phyloP scores from a whole-genome alignment of 345 rosid genomes.

The Brassica juncea region DNA sequence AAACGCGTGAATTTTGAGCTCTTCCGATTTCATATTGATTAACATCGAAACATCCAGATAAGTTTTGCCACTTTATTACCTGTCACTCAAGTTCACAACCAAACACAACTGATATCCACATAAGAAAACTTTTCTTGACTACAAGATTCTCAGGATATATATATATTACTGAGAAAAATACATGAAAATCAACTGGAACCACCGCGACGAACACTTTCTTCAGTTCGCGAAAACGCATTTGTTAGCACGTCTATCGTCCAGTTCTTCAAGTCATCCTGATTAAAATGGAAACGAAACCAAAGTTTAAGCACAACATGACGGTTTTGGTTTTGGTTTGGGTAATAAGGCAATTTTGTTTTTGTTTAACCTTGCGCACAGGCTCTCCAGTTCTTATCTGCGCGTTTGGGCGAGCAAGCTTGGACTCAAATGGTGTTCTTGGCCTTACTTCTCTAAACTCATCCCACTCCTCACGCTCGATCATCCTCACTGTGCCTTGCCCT shows the following conservation, averaged over 20 bases:
- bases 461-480: constrained; percentile 90
- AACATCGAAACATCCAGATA: background rate
- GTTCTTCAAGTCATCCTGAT: constrained; percentile 81
- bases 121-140: background rate
- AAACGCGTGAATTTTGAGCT: background rate
- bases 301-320: background rate
- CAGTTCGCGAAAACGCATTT: constrained; percentile 68
- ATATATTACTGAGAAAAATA: background rate
- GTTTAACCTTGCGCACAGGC: constrained; percentile 54
- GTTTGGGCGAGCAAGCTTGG: constrained; percentile 88
- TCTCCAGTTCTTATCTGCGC: constrained; percentile 87
- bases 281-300: background rate
- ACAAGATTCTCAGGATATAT: background rate
- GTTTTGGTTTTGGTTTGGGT: background rate
- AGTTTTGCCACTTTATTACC: constrained; percentile 8
- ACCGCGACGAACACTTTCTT: constrained; percentile 57
- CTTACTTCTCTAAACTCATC: constrained; percentile 80
- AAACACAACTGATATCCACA: constrained; percentile 2
- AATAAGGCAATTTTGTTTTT: background rate
- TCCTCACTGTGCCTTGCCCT: constrained; percentile 79
- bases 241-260: constrained; percentile 91
- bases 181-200: constrained; percentile 36
- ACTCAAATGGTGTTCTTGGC: constrained; percentile 94
- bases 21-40: background rate
- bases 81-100: background rate